Base-by-base conservation (phyloP, 371 early-diverging fungal species). In the Saksenaea vasiformis region DNA sequence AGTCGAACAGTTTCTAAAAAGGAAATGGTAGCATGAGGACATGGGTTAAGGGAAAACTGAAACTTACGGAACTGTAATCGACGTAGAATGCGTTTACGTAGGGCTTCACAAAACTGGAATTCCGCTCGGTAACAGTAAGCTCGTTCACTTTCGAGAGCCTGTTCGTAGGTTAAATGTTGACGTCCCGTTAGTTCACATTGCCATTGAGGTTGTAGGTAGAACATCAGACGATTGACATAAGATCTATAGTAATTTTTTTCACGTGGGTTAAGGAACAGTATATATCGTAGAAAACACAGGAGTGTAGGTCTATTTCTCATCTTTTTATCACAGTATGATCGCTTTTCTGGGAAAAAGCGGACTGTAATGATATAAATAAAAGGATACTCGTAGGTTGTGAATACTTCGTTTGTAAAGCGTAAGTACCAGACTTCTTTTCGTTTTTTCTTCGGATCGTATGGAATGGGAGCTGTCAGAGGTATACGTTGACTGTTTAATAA, bases 391-490 rank as follows among this genome's bases (percentile, higher is more conserved):
- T 96, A 96, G 65, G 76, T 86, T 28, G 85, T 78, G 61, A 95
- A 94, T 55, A 91, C 82, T 79, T 96, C 96, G 58, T 91, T 91
- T 1, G 95, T 95, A 71, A 83, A 90, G n/a, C 87, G 78, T 68
- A 95, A 84, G 75, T 90, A 83, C 85, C 85, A 95, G 11, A 93
- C 93, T 70, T 78, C 77, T 58, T 78, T 77, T 38, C 75, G 68
- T 60, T 74, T 70, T 28, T 71, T 64, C 61, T 77, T 78, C 38
- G 71, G 54, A 60, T 81, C 79, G 61, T 68, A 77, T 17, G 73
- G 69, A 47, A 74, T 68, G 31, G 73, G 70, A 35, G 73, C 34
- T 35, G 71, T 53, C 7, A 70, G 56, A 57, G 76, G 73, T 26
- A 74, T 59, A 60, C 71, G 73, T 69, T 71, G 76, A 38, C 66